Conservation (phyloP, 108 stramenopile genomes). For the Discostella pseudostelligera region DNA sequence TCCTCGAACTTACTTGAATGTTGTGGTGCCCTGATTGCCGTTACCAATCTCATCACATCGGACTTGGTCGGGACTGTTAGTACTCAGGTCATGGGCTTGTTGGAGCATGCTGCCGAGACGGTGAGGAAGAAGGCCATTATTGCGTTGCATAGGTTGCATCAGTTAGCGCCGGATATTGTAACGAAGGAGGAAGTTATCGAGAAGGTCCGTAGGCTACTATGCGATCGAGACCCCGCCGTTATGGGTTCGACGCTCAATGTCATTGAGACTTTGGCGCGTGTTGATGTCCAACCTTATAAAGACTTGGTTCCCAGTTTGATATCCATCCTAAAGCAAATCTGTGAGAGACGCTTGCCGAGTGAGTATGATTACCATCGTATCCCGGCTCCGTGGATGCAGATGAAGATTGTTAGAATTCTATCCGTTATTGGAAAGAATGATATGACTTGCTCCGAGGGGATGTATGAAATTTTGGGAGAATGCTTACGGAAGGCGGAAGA, state of each 20-base stretch:
- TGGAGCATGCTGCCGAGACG: constrained; percentile 71
- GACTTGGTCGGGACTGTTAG: constrained; percentile 94
- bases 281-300: constrained; percentile 78
- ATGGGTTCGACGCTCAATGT: constrained; percentile 94
- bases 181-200: constrained; percentile 77
- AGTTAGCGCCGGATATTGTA: constrained; percentile 82
- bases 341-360: constrained; percentile 94
- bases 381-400: constrained; percentile 99
- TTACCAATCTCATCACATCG: constrained; percentile 78
- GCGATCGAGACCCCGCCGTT: constrained; percentile 96
- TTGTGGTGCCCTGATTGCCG: constrained; percentile 88
- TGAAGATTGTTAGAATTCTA: constrained; percentile 92
- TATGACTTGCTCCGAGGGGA: constrained; percentile 74
- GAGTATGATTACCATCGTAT: constrained; percentile 99
- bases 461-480: constrained; percentile 96
- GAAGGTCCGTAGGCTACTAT: constrained; percentile 87
- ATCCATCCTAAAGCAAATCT: constrained; percentile 95
- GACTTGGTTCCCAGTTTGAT: constrained; percentile 93
- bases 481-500: constrained; percentile 94
- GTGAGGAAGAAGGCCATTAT: constrained; percentile 96
- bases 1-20: constrained; percentile 91
- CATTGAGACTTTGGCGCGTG: constrained; percentile 81
- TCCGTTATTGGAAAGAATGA: constrained; percentile 90
- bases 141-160: constrained; percentile 89
- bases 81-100: constrained; percentile 67